Conservation (phyloP, 805 yeast species). For the Yamadazyma philogaea region DNA sequence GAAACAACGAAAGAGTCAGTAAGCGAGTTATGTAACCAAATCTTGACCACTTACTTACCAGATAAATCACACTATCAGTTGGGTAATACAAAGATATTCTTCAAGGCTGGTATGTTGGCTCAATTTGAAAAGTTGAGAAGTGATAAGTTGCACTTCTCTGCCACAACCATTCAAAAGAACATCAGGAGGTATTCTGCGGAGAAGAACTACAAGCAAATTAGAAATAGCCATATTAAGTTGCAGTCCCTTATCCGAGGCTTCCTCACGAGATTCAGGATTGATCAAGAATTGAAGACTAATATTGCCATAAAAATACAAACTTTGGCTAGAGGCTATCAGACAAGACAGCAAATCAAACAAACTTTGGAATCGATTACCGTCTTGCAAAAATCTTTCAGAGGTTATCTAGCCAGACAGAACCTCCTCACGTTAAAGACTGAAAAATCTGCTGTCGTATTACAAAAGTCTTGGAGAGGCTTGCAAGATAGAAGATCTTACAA, state of each 20-base stretch:
- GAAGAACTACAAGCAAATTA: conserved; percentile 53
- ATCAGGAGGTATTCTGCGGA: conserved; percentile 65
- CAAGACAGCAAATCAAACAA: conserved; percentile 37
- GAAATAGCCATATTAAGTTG: conserved; percentile 49
- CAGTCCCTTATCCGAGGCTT: conserved; percentile 69
- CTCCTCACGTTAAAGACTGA: conserved; percentile 49
- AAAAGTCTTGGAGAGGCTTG: conserved; percentile 69
- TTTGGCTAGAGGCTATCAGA: conserved; percentile 50
- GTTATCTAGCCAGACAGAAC: conserved; percentile 52
- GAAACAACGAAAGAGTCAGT: conserved; percentile 54
- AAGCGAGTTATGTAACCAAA: conserved; percentile 62
- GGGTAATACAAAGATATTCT: conserved; percentile 91
- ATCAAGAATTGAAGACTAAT: conserved; percentile 50
- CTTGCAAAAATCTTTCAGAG: conserved; percentile 50
- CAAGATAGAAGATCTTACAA: conserved; percentile 54
- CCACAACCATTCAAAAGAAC: conserved; percentile 81
- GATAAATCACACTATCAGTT: conserved; percentile 74
- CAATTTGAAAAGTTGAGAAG: conserved; percentile 81
- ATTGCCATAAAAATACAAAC: conserved; percentile 78
- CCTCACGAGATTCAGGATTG: conserved; percentile 52
- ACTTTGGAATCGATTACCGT: conserved; percentile 38
- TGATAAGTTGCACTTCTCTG: conserved; percentile 72
- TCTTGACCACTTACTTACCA: conserved; percentile 61
- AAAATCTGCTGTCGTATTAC: conserved; percentile 68
- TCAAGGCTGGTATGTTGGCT: conserved; percentile 96